phyloP scores from a whole-genome alignment of 2,329 filamentous ascomycete genomes.

The Neofusicoccum cordaticola region DNA sequence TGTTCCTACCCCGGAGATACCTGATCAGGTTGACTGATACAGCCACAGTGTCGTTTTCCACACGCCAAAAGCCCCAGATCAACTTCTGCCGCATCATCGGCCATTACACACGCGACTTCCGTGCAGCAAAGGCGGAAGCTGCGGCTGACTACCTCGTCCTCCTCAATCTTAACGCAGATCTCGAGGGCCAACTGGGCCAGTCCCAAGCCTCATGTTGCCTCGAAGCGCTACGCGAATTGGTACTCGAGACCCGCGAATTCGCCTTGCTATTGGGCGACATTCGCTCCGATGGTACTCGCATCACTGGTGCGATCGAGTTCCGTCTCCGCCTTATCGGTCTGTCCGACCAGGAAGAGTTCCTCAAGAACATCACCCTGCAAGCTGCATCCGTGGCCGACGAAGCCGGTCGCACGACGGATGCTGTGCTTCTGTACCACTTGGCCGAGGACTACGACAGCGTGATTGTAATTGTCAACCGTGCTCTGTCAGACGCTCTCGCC shows the following conservation, averaged over 20 bases:
- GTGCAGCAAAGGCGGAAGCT: constrained; percentile 80
- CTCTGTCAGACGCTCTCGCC: constrained; percentile 84
- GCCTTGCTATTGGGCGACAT: constrained; percentile 92
- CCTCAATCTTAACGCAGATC: constrained; percentile 86
- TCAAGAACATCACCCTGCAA: constrained; percentile 88
- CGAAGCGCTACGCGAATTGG: constrained; percentile 87
- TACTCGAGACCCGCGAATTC: constrained; percentile 95
- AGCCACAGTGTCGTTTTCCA: constrained; percentile 57
- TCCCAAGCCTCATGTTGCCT: constrained; percentile 82
- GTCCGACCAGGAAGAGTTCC: constrained; percentile 75
- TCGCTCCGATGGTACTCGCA: constrained; percentile 76
- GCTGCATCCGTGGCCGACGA: constrained; percentile 92
- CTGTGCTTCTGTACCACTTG: constrained; percentile 89
- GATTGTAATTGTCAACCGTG: constrained; percentile 83
- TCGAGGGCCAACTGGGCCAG: constrained; percentile 69
- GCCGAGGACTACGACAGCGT: constrained; percentile 95
- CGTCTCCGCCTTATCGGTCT: constrained; percentile 79
- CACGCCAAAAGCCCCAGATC: constrained; percentile 72
- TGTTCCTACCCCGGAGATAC: background rate
- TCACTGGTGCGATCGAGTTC: constrained; percentile 83
- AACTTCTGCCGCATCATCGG: constrained; percentile 93
- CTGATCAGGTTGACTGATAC: background rate
- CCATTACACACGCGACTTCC: constrained; percentile 94
- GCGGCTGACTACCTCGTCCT: constrained; percentile 91
- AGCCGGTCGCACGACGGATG: constrained; percentile 88